A percentile compares a stretch with the other conserved stretches of the same genome.
These are phyloP conservation scores for Stephania yunnanensis DNA, from an alignment of 164 flowering plant genomes.

Conservation along the genomic window DNA sequence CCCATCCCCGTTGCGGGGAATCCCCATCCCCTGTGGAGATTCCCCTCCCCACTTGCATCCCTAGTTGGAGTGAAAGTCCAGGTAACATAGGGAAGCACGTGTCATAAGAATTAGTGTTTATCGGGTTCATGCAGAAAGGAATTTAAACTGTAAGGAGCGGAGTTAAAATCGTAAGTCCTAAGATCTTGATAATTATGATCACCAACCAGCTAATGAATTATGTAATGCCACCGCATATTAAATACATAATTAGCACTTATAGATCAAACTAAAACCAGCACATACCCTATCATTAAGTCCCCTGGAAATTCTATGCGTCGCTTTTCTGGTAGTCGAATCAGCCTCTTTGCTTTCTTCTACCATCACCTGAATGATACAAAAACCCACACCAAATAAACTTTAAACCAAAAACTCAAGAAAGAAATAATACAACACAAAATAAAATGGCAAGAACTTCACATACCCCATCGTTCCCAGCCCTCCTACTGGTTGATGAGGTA, in stretches of 20 bases:
- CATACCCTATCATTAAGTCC: slow-evolving; percentile 76
- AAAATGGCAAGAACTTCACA: slow-evolving; percentile 11
- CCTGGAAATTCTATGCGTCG: slow-evolving; percentile 64
- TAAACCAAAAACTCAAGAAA: slow-evolving; percentile 1
- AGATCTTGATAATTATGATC: no score
- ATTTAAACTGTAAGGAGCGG: no score
- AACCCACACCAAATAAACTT: neutral
- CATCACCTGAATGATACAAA: slow-evolving; percentile 35
- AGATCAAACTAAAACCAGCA: neutral
- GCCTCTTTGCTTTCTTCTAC: slow-evolving; percentile 83
- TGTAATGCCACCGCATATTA: neutral
- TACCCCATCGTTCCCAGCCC: slow-evolving; percentile 85
- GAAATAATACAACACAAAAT: neutral
- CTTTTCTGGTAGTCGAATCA: slow-evolving; percentile 68
- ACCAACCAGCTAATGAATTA: no score
- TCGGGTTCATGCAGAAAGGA: no score
- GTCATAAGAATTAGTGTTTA: no score
- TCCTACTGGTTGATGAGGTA: slow-evolving; percentile 65
- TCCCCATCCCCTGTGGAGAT: no score
- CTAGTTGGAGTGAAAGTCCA: no score
- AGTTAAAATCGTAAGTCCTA: no score
- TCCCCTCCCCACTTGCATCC: no score
- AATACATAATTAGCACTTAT: neutral
- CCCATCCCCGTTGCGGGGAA: no score
- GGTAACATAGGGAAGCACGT: no score